Evolutionary conservation across 345 rosid species (phyloP).

Genomic region (Kernera saxatilis): DNA sequence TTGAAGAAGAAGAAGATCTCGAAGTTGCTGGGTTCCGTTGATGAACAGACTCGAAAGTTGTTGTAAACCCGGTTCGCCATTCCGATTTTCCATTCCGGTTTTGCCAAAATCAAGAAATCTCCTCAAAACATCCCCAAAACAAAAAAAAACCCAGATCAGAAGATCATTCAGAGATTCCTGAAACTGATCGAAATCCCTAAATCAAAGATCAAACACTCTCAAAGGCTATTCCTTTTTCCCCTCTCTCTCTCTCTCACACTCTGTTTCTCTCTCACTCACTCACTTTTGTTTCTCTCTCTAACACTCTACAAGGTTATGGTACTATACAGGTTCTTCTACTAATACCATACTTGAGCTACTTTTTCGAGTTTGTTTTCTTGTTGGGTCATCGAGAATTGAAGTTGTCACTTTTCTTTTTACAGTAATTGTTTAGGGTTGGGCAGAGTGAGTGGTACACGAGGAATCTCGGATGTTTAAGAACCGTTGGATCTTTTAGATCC

Average conservation of each 20-base stretch:
- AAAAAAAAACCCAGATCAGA: conserved; percentile 10
- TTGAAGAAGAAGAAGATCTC: conserved; percentile 32
- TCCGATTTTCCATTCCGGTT: conserved; percentile 33
- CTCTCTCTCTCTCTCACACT: conserved; percentile 2
- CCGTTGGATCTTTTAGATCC: conserved; percentile 57
- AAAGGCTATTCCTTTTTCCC: conserved; percentile 15
- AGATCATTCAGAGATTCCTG: not conserved
- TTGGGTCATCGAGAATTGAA: conserved; percentile 36
- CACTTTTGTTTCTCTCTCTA: conserved; percentile 24
- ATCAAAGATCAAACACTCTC: not conserved
- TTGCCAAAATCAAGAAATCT: conserved; percentile 18
- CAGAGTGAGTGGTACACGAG: conserved; percentile 40
- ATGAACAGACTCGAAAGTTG: conserved; percentile 29
- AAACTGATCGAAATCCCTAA: not conserved
- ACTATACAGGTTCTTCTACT: conserved; percentile 24
- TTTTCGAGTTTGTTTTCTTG: conserved; percentile 34
- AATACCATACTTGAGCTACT: conserved; percentile 29
- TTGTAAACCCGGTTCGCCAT: conserved; percentile 40
- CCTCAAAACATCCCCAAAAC: conserved; percentile 4
- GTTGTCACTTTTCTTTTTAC: conserved; percentile 31
- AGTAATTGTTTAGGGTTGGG: conserved; percentile 19
- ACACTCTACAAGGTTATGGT: conserved; percentile 30
- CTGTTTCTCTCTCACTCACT: conserved; percentile 5
- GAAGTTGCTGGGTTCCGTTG: conserved; percentile 36
- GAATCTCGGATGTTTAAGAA: conserved; percentile 10